These are phyloP conservation scores for Acidomyces sp. DNA, from an alignment of 495 filamentous ascomycete species.

Conservation along the genomic window DNA sequence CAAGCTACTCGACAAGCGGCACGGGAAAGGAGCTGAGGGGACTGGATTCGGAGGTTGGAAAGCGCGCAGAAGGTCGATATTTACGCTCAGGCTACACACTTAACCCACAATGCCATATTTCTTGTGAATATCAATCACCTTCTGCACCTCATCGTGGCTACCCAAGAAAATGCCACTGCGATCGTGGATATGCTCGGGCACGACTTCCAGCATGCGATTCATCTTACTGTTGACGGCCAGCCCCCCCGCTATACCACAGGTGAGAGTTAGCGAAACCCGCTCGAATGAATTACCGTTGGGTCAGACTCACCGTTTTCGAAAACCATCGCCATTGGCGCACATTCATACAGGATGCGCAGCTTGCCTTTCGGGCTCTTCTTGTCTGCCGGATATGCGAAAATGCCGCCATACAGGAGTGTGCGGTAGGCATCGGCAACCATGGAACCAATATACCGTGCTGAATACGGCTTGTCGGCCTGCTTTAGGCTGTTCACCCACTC, in stretches of 20 bases:
- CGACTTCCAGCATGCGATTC: conserved; percentile 76
- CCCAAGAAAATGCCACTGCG: conserved; percentile 92
- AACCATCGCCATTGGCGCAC: conserved; percentile 97
- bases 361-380: conserved; percentile 98
- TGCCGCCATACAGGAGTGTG: conserved; percentile 85
- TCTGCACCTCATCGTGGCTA: conserved; percentile 86
- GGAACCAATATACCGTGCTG: conserved; percentile 82
- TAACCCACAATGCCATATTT: conserved; percentile 28
- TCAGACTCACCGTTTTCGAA: conserved; percentile 79
- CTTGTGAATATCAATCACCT: conserved; percentile 64
- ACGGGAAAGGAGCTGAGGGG: too few relatives aligned
- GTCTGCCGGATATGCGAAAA: conserved; percentile 95
- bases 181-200: conserved; percentile 91
- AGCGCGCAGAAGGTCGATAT: too few relatives aligned
- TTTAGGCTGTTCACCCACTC: conserved; percentile 83
- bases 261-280: conserved; percentile 8
- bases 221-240: conserved; percentile 81
- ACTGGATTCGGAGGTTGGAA: too few relatives aligned
- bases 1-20: too few relatives aligned
- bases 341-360: conserved; percentile 94
- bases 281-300: background rate
- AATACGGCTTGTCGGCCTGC: conserved; percentile 75
- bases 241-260: conserved; percentile 54
- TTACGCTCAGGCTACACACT: too few relatives aligned
- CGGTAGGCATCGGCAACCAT: conserved; percentile 99